A percentile compares a stretch with the other conserved stretches of the same genome.
Conservation (phyloP, 2,329 filamentous ascomycete genomes). For the Botrytis pseudocinerea region DNA sequence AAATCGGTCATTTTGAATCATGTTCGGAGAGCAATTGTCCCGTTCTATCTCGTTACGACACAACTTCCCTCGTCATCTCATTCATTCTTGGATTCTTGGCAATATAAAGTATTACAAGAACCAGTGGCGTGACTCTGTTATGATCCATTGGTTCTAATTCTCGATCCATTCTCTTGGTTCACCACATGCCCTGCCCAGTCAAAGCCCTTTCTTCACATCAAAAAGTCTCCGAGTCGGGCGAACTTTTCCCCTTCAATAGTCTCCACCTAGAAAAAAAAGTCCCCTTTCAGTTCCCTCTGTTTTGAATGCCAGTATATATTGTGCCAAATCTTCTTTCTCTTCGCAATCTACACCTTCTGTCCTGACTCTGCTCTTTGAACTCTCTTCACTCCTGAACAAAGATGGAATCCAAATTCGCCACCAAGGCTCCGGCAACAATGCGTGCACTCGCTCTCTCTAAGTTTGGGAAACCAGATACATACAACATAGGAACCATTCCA, state of each 20-base stretch:
- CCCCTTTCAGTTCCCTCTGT: not conserved
- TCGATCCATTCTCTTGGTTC: not conserved
- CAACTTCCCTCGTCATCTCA: not conserved
- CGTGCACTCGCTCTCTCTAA: constrained; percentile 33
- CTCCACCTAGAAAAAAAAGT: not conserved
- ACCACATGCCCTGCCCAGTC: not conserved
- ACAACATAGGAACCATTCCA: constrained; percentile 46
- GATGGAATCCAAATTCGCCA: constrained; percentile 27
- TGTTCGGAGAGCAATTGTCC: not conserved
- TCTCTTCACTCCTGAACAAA: not conserved
- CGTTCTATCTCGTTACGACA: not conserved
- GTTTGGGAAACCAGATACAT: constrained; percentile 34
- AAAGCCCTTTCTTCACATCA: not conserved
- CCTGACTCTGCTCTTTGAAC: not conserved
- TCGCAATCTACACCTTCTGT: not conserved
- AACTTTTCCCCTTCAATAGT: not conserved
- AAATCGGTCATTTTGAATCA: not conserved
- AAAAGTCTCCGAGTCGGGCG: not conserved
- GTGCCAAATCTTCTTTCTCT: not conserved
- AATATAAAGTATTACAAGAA: not conserved
- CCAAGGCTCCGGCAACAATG: constrained; percentile 33
- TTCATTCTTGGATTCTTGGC: not conserved
- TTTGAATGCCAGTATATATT: not conserved
- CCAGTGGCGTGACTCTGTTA: not conserved
- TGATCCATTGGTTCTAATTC: not conserved